A percentile compares a stretch with the other conserved stretches of the same genome.
These are phyloP conservation scores for Anaeramoeba flamelloides DNA, from an alignment of 78 protist species.

Conservation along the genomic window DNA sequence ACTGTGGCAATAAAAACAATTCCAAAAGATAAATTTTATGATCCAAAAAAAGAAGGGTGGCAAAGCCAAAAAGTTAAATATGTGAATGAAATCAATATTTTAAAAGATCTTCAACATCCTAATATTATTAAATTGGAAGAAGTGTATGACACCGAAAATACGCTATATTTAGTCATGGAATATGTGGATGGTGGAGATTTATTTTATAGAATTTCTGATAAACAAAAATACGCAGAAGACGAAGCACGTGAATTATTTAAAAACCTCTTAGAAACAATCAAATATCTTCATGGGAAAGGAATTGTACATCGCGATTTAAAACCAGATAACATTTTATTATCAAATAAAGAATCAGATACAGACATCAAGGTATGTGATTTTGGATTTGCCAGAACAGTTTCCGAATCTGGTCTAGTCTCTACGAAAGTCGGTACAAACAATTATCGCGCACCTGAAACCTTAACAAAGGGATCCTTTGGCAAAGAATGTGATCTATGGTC, in stretches of 20 bases:
- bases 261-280: background rate
- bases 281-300: constrained; percentile 10
- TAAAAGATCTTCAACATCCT: too few species aligned
- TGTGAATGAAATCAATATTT: too few species aligned
- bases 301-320: constrained; percentile 24
- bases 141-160: too few species aligned
- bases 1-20: too few species aligned
- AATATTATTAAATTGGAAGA: too few species aligned
- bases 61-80: too few species aligned
- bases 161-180: too few species aligned
- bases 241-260: constrained; percentile 9
- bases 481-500: too few species aligned
- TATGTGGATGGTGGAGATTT: constrained; percentile 30
- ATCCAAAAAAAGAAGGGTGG: too few species aligned
- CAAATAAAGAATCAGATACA: background rate
- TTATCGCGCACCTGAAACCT: constrained; percentile 23
- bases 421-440: constrained; percentile 13
- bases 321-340: constrained; percentile 17
- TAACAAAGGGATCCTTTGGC: too few species aligned
- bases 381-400: constrained; percentile 13
- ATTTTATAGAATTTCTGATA: constrained; percentile 20
- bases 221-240: constrained; percentile 11
- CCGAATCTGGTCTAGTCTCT: too few species aligned
- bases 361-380: constrained; percentile 18
- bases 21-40: too few species aligned